These are phyloP conservation scores for Volvox carteri DNA, from an alignment of 163 green algal genomes.

Conservation along the genomic window DNA sequence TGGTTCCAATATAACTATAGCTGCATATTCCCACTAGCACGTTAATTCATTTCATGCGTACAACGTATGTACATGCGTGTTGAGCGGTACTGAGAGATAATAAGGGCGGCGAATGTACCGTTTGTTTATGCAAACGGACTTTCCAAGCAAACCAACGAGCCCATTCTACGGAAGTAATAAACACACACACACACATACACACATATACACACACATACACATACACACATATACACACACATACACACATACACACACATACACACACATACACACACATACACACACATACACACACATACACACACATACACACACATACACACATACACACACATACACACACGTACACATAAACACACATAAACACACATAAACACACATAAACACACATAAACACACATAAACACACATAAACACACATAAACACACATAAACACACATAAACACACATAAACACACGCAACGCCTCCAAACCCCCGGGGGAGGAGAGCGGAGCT, in stretches of 20 bases:
- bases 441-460: too few relatives aligned
- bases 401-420: background rate
- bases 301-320: background rate
- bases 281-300: background rate
- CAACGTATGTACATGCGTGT: background rate
- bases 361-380: background rate
- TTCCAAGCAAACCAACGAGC: too few relatives aligned
- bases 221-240: background rate
- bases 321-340: background rate
- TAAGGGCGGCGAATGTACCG: background rate
- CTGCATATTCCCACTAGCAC: background rate
- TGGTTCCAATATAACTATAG: too few relatives aligned
- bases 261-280: background rate
- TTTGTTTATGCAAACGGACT: too few relatives aligned
- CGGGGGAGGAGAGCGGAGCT: too few relatives aligned
- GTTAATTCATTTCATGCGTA: background rate
- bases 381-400: background rate
- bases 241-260: background rate
- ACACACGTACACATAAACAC: background rate
- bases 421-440: background rate
- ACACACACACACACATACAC: background rate
- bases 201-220: background rate
- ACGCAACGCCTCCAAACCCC: too few relatives aligned
- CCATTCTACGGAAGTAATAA: background rate
- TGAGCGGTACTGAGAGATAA: background rate